Evolutionary conservation across 208 protist species (phyloP).

Genomic region (Kentomonas sorsogonicus): DNA sequence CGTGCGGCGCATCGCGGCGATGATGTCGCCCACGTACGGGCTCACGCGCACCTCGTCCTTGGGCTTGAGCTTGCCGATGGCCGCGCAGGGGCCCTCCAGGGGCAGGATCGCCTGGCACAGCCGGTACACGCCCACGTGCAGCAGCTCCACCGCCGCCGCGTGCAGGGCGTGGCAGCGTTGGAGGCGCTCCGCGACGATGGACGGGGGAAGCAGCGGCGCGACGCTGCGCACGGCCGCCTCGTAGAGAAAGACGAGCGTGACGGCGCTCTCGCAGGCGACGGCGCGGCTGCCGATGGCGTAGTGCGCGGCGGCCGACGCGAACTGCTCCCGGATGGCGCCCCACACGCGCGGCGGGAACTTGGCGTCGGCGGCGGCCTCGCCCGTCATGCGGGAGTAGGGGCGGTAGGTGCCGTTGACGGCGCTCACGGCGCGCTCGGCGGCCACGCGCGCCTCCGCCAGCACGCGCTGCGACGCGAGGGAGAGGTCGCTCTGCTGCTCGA

Average conservation of each 20-base stretch:
- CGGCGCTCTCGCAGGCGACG: conserved; percentile 50
- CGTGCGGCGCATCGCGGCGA: conserved; percentile 29
- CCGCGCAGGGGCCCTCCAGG: conserved; percentile 43
- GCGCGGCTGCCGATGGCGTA: conserved; percentile 60
- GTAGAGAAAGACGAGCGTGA: conserved; percentile 54
- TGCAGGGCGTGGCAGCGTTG: conserved; percentile 39
- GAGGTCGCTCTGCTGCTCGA: conserved; percentile 75
- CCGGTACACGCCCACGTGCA: conserved; percentile 78
- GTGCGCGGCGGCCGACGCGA: conserved; percentile 46
- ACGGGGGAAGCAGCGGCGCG: conserved; percentile 42
- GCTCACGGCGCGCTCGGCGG: conserved; percentile 33
- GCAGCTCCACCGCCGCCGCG: conserved; percentile 45
- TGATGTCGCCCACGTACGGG: conserved; percentile 48
- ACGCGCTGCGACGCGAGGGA: conserved; percentile 32
- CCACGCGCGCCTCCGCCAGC: conserved; percentile 41
- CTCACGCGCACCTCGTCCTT: conserved; percentile 59
- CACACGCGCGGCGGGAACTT: conserved; percentile 69
- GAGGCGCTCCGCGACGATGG: conserved; percentile 31
- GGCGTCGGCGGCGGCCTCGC: not conserved
- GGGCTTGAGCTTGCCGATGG: conserved; percentile 55
- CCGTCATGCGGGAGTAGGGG: conserved; percentile 4
- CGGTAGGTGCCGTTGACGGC: conserved; percentile 27
- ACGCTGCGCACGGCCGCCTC: conserved; percentile 52
- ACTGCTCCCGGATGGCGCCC: conserved; percentile 41
- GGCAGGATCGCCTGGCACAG: conserved; percentile 69